These are phyloP conservation scores for Tricholoma flavovirens DNA, from an alignment of 768 basidiomycete genomes.

Conservation along the genomic window DNA sequence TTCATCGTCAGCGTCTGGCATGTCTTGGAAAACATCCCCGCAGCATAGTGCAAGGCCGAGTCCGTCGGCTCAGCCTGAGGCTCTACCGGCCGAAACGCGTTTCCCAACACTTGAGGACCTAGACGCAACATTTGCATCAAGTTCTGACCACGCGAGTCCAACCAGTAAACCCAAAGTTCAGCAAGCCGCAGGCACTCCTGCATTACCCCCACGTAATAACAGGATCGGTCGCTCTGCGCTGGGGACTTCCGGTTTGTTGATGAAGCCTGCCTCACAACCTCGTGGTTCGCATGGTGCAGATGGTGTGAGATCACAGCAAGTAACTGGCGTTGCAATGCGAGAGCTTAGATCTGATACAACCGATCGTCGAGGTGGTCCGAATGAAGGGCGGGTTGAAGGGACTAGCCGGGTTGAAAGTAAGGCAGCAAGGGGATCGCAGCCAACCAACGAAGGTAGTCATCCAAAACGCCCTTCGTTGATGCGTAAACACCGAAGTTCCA, in stretches of 20 bases:
- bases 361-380: constrained; percentile 2
- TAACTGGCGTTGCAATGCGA: constrained; percentile 49
- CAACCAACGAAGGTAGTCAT: constrained; percentile 1
- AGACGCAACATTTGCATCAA: constrained; percentile 44
- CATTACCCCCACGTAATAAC: constrained; percentile 8
- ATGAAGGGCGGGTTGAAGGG: not conserved
- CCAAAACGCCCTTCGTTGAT: constrained; percentile 37
- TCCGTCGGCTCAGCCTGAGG: constrained; percentile 31
- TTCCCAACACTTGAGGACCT: constrained; percentile 88
- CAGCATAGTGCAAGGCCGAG: constrained; percentile 24
- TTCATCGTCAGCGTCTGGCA: constrained; percentile 20
- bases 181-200: constrained; percentile 10
- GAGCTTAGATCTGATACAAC: constrained; percentile 20
- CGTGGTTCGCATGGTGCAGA: constrained; percentile 23
- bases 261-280: constrained; percentile 18
- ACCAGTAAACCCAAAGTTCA: constrained; percentile 1
- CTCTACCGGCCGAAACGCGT: constrained; percentile 57
- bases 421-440: not conserved
- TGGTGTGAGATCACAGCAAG: constrained; percentile 51
- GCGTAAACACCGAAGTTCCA: constrained; percentile 43
- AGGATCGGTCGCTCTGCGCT: not conserved
- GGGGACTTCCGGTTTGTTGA: constrained; percentile 7
- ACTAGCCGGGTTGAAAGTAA: constrained; percentile 1
- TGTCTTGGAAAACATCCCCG: constrained; percentile 26
- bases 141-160: constrained; percentile 13